Evolutionary conservation across 805 yeast species (phyloP).

Genomic region (Kuraishia borneana): DNA sequence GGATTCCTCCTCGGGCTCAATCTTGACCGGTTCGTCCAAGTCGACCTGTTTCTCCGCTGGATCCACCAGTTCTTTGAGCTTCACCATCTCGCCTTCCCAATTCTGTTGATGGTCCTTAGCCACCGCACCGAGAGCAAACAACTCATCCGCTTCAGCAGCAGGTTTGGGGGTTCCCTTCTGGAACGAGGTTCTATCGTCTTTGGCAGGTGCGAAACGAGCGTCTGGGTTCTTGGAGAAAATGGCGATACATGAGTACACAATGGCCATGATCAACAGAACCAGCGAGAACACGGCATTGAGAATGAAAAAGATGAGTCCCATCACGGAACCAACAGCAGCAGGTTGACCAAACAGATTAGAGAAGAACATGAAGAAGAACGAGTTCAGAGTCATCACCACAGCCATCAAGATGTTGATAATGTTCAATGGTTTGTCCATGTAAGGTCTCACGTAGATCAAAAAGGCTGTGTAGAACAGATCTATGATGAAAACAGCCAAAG

Average conservation of each 20-base stretch:
- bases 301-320: slow-evolving; percentile 88
- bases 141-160: slow-evolving; percentile 32
- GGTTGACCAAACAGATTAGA: slow-evolving; percentile 78
- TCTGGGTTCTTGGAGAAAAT: slow-evolving; percentile 78
- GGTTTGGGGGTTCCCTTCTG: slow-evolving; percentile 22
- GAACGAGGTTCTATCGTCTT: slow-evolving; percentile 88
- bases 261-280: slow-evolving; percentile 57
- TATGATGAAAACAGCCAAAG: slow-evolving; percentile 60
- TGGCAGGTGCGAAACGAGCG: slow-evolving; percentile 78
- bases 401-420: slow-evolving; percentile 62
- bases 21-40: slow-evolving; percentile 15
- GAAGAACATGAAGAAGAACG: slow-evolving; percentile 78
- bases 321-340: slow-evolving; percentile 64
- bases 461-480: slow-evolving; percentile 62
- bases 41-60: slow-evolving; percentile 8
- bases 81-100: slow-evolving; percentile 62
- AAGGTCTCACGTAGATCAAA: slow-evolving; percentile 60
- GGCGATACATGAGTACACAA: slow-evolving; percentile 53
- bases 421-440: slow-evolving; percentile 75
- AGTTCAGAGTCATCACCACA: slow-evolving; percentile 64
- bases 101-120: slow-evolving; percentile 70
- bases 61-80: slow-evolving; percentile 25
- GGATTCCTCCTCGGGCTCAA: slow-evolving; percentile 23
- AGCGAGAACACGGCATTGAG: slow-evolving; percentile 83
- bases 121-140: slow-evolving; percentile 68